Evolutionary conservation across 768 basidiomycete species (phyloP).

Genomic region (Jaapia argillacea): DNA sequence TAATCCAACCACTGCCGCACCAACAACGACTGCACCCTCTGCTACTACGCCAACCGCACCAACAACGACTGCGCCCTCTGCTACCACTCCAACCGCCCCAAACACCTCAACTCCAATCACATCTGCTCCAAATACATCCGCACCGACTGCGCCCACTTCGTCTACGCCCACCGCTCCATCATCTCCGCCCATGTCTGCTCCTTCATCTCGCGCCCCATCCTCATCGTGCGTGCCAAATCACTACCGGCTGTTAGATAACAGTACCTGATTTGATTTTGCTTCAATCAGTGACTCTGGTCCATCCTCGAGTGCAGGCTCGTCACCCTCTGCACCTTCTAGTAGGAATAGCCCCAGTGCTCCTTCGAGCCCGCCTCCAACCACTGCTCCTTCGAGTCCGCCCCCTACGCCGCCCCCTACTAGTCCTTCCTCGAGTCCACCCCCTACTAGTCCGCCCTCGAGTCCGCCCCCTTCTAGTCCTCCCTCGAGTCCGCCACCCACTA

Average conservation of each 20-base stretch:
- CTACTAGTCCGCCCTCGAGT: neutral
- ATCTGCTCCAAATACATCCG: neutral
- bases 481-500: neutral
- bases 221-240: too few species aligned
- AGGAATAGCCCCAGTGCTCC: too few species aligned
- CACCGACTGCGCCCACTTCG: neutral
- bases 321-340: too few species aligned
- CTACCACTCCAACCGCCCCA: neutral
- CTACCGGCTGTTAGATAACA: too few species aligned
- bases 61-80: neutral
- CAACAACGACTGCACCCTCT: neutral
- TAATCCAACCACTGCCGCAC: neutral
- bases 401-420: neutral
- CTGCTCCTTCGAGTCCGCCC: neutral
- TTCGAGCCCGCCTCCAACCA: neutral
- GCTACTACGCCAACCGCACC: neutral
- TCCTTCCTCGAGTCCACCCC: neutral
- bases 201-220: neutral
- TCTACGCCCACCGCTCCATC: neutral
- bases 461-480: neutral
- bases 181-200: neutral
- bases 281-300: too few species aligned
- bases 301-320: too few species aligned
- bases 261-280: too few species aligned
- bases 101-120: neutral